A percentile compares a stretch with the other conserved stretches of the same genome.
phyloP scores from a whole-genome alignment of 2,329 filamentous ascomycete genomes.

The Moelleriella libera region DNA sequence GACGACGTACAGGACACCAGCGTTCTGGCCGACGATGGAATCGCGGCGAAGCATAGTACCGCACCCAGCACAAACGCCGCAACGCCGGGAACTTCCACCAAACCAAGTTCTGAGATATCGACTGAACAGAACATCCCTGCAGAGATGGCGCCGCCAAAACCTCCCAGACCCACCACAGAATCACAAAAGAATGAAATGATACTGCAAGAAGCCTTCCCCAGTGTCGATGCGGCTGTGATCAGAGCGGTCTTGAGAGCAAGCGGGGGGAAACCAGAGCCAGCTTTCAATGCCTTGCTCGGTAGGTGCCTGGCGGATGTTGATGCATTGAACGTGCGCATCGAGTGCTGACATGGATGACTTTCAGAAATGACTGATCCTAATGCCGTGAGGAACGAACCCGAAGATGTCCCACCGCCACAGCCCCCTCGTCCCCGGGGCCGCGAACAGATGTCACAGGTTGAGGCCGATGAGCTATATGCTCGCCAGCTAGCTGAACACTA shows the following conservation, averaged over 20 bases:
- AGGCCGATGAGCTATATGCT: conserved; percentile 83
- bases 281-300: conserved; percentile 90
- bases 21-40: conserved; percentile 27
- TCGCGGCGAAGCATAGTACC: conserved; percentile 8
- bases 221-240: conserved; percentile 65
- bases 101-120: conserved; percentile 15
- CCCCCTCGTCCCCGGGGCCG: conserved; percentile 61
- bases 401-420: conserved; percentile 52
- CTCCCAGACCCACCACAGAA: conserved; percentile 68
- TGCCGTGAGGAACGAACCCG: conserved; percentile 39
- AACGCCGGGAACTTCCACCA: conserved; percentile 9
- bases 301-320: conserved; percentile 7
- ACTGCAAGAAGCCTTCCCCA: conserved; percentile 85
- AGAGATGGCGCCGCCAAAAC: conserved; percentile 56
- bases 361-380: conserved; percentile 69
- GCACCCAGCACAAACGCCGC: background rate
- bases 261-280: conserved; percentile 74
- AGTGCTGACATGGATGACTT: background rate
- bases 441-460: conserved; percentile 62
- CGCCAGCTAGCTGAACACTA: conserved; percentile 89
- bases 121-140: background rate
- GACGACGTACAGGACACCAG: conserved; percentile 52
- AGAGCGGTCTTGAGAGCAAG: conserved; percentile 82
- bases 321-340: too few species aligned
- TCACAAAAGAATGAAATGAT: conserved; percentile 77